Conservation (phyloP, 2,329 filamentous ascomycete genomes). For the Penicillium sp. region DNA sequence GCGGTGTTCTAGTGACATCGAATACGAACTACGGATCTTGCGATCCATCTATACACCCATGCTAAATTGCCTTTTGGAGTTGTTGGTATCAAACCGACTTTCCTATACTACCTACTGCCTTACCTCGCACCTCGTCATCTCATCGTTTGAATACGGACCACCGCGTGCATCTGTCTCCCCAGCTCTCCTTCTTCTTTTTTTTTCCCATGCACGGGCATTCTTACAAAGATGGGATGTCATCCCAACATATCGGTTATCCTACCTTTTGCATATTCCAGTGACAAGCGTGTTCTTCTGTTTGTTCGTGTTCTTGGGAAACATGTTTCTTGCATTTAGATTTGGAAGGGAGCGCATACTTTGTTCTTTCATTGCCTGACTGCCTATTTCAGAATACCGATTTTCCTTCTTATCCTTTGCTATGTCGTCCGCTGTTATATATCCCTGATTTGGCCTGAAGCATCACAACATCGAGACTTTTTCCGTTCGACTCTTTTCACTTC, state of each 20-base stretch:
- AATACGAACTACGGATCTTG: constrained; percentile 11
- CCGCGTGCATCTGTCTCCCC: not conserved
- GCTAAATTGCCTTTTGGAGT: not conserved
- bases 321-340: constrained; percentile 30
- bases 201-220: constrained; percentile 2
- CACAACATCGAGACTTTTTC: constrained; percentile 18
- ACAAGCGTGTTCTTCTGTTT: constrained; percentile 22
- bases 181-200: not conserved
- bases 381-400: constrained; percentile 13
- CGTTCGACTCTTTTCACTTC: not conserved
- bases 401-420: constrained; percentile 19
- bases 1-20: constrained; percentile 66
- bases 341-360: constrained; percentile 25
- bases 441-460: constrained; percentile 30
- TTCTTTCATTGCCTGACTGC: constrained; percentile 17
- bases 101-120: not conserved
- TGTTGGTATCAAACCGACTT: constrained; percentile 1
- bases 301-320: constrained; percentile 18
- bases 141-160: not conserved
- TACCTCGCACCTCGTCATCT: not conserved
- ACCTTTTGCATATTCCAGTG: constrained; percentile 27
- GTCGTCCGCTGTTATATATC: constrained; percentile 27
- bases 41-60: not conserved
- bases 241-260: constrained; percentile 23
- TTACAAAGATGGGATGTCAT: constrained; percentile 11